These are phyloP conservation scores for Triticum monococcum DNA, from an alignment of 176 grass and related monocot species.

Conservation along the genomic window DNA sequence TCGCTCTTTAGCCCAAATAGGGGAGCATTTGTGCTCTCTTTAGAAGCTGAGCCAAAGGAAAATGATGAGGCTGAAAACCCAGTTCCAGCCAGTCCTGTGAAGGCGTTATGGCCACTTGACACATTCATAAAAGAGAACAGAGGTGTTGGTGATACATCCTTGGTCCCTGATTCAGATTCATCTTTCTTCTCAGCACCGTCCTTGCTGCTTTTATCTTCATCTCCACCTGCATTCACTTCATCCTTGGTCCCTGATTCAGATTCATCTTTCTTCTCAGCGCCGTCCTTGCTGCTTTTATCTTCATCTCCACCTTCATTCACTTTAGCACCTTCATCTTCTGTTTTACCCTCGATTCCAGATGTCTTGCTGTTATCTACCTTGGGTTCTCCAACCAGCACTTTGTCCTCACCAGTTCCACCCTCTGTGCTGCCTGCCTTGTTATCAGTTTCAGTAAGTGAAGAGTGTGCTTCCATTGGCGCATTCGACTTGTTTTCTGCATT, in stretches of 20 bases:
- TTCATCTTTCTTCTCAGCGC: slow-evolving; percentile 34
- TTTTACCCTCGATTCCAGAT: slow-evolving; percentile 37
- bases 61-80: slow-evolving; percentile 77
- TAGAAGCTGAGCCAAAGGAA: slow-evolving; percentile 55
- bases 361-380: slow-evolving; percentile 32
- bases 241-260: slow-evolving; percentile 29
- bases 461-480: background rate
- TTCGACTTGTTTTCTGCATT: slow-evolving; percentile 4
- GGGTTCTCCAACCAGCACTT: slow-evolving; percentile 25
- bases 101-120: slow-evolving; percentile 91
- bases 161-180: slow-evolving; percentile 36
- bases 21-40: slow-evolving; percentile 40
- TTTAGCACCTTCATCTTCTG: slow-evolving; percentile 31
- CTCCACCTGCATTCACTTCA: slow-evolving; percentile 29
- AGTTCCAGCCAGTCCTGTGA: slow-evolving; percentile 74
- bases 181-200: slow-evolving; percentile 30
- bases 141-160: slow-evolving; percentile 19
- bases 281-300: slow-evolving; percentile 34
- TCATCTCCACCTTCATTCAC: slow-evolving; percentile 32
- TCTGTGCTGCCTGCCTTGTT: slow-evolving; percentile 29
- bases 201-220: slow-evolving; percentile 35
- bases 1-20: slow-evolving; percentile 50
- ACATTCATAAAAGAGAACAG: slow-evolving; percentile 79
- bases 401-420: slow-evolving; percentile 33
- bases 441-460: slow-evolving; percentile 28